phyloP scores from a whole-genome alignment of 2,329 filamentous ascomycete genomes.

The Botrytis fragariae region DNA sequence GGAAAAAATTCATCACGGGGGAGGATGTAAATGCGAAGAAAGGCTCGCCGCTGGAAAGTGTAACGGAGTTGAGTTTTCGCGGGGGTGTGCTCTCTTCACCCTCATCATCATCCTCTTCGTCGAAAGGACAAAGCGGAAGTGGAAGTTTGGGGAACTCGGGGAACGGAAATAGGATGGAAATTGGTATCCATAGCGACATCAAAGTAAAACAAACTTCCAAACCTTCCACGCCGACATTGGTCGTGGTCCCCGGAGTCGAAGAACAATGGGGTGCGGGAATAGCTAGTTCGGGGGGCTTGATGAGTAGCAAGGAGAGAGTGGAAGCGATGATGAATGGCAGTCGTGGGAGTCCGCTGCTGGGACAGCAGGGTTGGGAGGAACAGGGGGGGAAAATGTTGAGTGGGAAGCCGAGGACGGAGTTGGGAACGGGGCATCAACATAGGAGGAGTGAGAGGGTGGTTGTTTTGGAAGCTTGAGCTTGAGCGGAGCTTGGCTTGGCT shows the following conservation, averaged over 20 bases:
- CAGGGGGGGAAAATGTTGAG: background rate
- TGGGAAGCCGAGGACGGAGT: background rate
- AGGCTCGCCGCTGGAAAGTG: background rate
- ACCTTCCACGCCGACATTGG: background rate
- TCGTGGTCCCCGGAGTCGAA: background rate
- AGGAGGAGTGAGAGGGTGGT: slow-evolving; percentile 8
- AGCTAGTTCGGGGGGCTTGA: background rate
- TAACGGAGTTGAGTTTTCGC: background rate
- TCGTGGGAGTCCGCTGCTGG: background rate
- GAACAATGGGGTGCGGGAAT: background rate
- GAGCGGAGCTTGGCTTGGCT: background rate
- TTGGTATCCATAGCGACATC: background rate
- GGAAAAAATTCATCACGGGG: background rate
- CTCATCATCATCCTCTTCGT: no score
- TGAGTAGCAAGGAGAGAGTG: background rate
- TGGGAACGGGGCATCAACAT: background rate
- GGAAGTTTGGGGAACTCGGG: background rate
- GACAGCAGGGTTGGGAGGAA: background rate
- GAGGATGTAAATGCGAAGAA: background rate
- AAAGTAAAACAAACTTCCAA: background rate
- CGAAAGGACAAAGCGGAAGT: background rate
- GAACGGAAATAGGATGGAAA: no score
- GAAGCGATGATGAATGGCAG: background rate
- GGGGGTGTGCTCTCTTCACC: background rate
- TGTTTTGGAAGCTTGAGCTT: background rate